Conservation (phyloP, 768 basidiomycete genomes). For the Lentinula aciculospora region DNA sequence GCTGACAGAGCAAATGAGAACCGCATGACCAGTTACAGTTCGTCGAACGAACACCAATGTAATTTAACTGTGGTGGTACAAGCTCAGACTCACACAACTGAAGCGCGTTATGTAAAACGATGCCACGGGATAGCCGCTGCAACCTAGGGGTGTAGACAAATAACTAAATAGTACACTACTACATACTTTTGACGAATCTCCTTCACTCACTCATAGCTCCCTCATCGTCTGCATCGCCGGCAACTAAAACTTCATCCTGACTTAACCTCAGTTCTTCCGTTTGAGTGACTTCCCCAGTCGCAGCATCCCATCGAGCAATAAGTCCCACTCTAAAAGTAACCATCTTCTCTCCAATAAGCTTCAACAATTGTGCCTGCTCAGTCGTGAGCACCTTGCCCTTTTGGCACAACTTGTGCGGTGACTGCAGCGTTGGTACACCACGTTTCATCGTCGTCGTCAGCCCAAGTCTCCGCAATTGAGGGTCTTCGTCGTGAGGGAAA, state of each 20-base stretch:
- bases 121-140: background rate
- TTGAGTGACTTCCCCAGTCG: slow-evolving; percentile 57
- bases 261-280: slow-evolving; percentile 40
- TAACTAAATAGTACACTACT: background rate
- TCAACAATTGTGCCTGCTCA: slow-evolving; percentile 91
- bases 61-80: too few species aligned
- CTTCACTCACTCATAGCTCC: slow-evolving; percentile 49
- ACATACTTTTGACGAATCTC: slow-evolving; percentile 9
- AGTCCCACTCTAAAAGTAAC: slow-evolving; percentile 76
- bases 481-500: slow-evolving; percentile 94
- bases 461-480: slow-evolving; percentile 90
- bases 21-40: slow-evolving; percentile 34
- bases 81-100: too few species aligned
- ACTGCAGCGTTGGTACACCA: slow-evolving; percentile 81
- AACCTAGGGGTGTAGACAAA: background rate
- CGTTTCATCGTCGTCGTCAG: slow-evolving; percentile 77
- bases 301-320: slow-evolving; percentile 67
- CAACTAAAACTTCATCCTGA: slow-evolving; percentile 28
- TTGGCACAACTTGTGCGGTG: slow-evolving; percentile 80
- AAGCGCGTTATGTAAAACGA: background rate
- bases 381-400: slow-evolving; percentile 72
- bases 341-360: slow-evolving; percentile 87
- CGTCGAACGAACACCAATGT: too few species aligned
- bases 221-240: slow-evolving; percentile 28
- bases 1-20: slow-evolving; percentile 38